A percentile compares a stretch with the other conserved stretches of the same genome.
Conservation (phyloP, 1,139 yeast species). For the Yamadazyma pseudoaaseri region DNA sequence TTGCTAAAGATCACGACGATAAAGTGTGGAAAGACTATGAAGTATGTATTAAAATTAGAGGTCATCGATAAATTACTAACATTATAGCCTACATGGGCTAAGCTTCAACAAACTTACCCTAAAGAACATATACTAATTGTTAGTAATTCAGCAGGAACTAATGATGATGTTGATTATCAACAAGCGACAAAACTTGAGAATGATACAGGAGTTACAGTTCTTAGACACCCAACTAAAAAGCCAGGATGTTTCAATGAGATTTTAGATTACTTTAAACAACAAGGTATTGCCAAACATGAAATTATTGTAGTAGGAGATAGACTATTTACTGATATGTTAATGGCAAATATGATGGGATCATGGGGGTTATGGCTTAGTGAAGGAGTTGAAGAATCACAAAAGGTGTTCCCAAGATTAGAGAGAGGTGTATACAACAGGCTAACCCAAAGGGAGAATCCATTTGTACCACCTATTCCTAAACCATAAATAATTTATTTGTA, state of each 20-base stretch:
- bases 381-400: constrained; percentile 64
- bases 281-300: constrained; percentile 50
- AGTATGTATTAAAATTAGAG: constrained; percentile 22
- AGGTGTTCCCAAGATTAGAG: constrained; percentile 53
- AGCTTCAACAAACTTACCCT: constrained; percentile 56
- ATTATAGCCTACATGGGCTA: constrained; percentile 51
- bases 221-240: constrained; percentile 77
- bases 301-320: constrained; percentile 90
- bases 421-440: constrained; percentile 39
- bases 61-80: constrained; percentile 7
- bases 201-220: constrained; percentile 72
- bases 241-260: constrained; percentile 87
- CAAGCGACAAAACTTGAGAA: constrained; percentile 67
- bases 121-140: constrained; percentile 72
- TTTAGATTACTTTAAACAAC: constrained; percentile 50
- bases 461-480: constrained; percentile 29
- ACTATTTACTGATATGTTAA: constrained; percentile 81
- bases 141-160: constrained; percentile 91
- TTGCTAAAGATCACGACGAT: constrained; percentile 81
- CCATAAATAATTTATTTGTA: no score
- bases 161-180: constrained; percentile 59
- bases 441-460: constrained; percentile 24
- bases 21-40: constrained; percentile 66
- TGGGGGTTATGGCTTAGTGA: constrained; percentile 79
- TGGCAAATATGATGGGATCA: constrained; percentile 94